These are phyloP conservation scores for Miscanthus lutarioriparius DNA, from an alignment of 176 grass and related monocot genomes.

Conservation along the genomic window DNA sequence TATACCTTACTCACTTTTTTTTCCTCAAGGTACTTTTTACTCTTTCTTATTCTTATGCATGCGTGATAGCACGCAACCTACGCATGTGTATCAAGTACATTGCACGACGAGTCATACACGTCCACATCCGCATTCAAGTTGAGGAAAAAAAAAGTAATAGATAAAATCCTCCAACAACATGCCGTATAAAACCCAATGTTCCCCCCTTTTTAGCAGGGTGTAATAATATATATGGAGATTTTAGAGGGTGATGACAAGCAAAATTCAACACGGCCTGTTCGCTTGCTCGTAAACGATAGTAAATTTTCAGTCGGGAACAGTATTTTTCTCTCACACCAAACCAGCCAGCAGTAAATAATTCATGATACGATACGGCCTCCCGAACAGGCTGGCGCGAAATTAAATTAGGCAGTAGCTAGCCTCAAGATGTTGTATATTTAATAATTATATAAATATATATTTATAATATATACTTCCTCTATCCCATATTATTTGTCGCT, in stretches of 20 bases:
- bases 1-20: neutral
- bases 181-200: neutral
- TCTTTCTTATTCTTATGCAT: neutral
- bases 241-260: neutral
- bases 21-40: neutral
- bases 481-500: no score
- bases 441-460: no score
- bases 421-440: neutral
- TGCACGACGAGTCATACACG: slow-evolving; percentile 15
- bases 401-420: neutral
- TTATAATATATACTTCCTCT: no score
- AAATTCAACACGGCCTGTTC: no score
- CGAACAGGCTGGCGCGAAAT: no score
- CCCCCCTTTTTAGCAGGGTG: neutral
- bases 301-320: no score
- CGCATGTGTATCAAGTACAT: slow-evolving; percentile 13
- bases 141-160: neutral
- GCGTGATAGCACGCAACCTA: neutral
- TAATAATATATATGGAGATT: neutral
- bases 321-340: no score
- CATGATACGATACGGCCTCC: no score
- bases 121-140: slow-evolving; percentile 29
- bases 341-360: no score
- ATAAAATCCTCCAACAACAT: neutral
- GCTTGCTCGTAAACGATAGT: no score